Base-by-base conservation (phyloP, 441 rosid species). In the Erysimum cheiri region DNA sequence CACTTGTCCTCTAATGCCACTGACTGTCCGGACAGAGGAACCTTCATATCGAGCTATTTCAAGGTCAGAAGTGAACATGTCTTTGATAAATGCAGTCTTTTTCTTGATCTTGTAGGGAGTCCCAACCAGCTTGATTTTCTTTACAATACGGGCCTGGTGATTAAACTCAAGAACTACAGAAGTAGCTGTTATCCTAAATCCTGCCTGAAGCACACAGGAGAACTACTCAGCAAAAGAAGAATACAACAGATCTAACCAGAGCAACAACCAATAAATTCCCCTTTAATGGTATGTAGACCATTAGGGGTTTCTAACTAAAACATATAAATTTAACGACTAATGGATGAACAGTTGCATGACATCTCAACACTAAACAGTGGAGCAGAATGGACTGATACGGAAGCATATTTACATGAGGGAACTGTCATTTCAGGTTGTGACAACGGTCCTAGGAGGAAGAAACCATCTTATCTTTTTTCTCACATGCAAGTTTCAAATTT, bases 41-140 rank as follows among this genome's bases (percentile, higher is more conserved):
- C 97, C 99, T 83, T 90, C 97, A 82, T 80, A 90, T 60, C 89
- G 84, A 76, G 93, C 98, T 69, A 90, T 78, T 77, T 94, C 98
- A 64, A 94, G 96, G 82, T 94, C 96, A 26, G 99, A 87, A 52
- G 96, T 94, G 78, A 94, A 92, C 96, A 94, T 92, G 77, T 88
- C 85, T 68, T 82, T 87, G 49, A 90, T 84, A 54, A 92, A 83
- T 9, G 99, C 98, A n/a, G 96, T 94, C 78, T 90, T 94, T 81
- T 87, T 94, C 81, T 84, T 85, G 61, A 94, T 92, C 82, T 84
- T 94, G 84, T 88, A 87, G 32, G 99, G 99, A 76, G 89, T 64
- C 70, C 99, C 98, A 40, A 87, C 93, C 77, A 94, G 63, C 81
- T 94, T 94, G 64, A 90, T 78, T 84, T 92, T 94, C 86, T 94